These are phyloP conservation scores for Penicillium herquei DNA, from an alignment of 495 filamentous ascomycete species.

Conservation along the genomic window DNA sequence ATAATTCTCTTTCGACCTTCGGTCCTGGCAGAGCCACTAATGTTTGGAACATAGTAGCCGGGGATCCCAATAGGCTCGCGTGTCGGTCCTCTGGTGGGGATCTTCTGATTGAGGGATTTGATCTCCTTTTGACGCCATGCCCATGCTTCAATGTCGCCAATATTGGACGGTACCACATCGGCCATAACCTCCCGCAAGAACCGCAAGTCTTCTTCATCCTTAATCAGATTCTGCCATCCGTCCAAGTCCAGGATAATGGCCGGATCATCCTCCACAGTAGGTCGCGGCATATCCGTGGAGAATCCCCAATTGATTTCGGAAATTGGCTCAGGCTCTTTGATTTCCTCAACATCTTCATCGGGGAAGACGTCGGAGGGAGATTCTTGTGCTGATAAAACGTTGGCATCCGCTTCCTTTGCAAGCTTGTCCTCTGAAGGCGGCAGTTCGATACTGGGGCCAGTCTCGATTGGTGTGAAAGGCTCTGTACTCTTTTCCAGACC, in stretches of 20 bases:
- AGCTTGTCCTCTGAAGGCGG: conserved; percentile 1
- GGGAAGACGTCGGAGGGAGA: conserved; percentile 24
- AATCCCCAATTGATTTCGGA: conserved; percentile 58
- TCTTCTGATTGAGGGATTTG: conserved; percentile 71
- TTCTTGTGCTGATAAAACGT: not conserved
- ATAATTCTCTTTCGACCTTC: conserved; percentile 92
- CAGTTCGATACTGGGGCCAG: conserved; percentile 5
- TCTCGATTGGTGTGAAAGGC: not conserved
- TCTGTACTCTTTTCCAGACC: not conserved
- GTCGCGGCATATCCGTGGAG: conserved; percentile 57
- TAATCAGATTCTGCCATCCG: conserved; percentile 74
- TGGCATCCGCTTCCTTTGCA: not conserved
- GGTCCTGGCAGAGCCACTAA: conserved; percentile 80
- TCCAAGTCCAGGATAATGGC: conserved; percentile 66
- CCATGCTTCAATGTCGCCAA: conserved; percentile 74
- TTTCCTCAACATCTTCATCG: conserved; percentile 16
- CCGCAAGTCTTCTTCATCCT: conserved; percentile 75
- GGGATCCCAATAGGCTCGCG: conserved; percentile 61
- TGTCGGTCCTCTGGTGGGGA: conserved; percentile 47
- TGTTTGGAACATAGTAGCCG: conserved; percentile 88
- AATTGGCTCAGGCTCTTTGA: conserved; percentile 32
- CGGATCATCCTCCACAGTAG: conserved; percentile 68
- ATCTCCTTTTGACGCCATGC: conserved; percentile 88
- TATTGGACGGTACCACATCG: conserved; percentile 43
- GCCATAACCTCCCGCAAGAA: conserved; percentile 53